Evolutionary conservation across 345 rosid genomes (phyloP).

Genomic region (Eucalyptus decipiens): DNA sequence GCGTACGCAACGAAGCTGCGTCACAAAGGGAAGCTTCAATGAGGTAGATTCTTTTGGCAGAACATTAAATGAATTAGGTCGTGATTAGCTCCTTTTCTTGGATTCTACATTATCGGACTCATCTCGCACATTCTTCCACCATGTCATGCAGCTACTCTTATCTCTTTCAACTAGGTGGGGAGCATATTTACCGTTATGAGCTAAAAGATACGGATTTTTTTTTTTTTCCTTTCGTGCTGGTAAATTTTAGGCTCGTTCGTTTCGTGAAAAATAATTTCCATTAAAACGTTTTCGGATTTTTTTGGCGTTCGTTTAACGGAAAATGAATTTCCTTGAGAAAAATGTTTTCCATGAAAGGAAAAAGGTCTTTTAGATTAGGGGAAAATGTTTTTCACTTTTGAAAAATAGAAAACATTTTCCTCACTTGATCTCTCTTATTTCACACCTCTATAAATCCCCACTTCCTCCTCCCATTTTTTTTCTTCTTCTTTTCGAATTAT

Average conservation of each 20-base stretch:
- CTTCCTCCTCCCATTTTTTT: too few species aligned
- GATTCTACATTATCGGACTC: neutral
- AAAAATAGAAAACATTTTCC: too few species aligned
- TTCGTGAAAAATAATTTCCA: accelerated
- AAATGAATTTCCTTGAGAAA: accelerated
- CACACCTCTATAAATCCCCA: too few species aligned
- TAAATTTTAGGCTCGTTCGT: accelerated
- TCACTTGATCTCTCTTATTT: too few species aligned
- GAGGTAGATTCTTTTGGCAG: neutral
- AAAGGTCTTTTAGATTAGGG: too few species aligned
- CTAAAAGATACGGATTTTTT: neutral
- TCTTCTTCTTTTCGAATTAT: too few species aligned
- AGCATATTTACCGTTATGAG: neutral
- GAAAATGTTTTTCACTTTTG: too few species aligned
- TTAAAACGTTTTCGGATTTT: accelerated
- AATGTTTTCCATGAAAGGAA: accelerated
- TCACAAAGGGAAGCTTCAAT: neutral
- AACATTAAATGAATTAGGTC: neutral
- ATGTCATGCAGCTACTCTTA: neutral
- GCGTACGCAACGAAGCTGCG: neutral
- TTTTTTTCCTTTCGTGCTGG: neutral
- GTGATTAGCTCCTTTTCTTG: neutral
- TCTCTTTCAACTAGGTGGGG: neutral
- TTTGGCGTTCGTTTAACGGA: accelerated
- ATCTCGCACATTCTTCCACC: neutral